phyloP scores from a whole-genome alignment of 202 grass and related monocot species.

The Setaria viridis region DNA sequence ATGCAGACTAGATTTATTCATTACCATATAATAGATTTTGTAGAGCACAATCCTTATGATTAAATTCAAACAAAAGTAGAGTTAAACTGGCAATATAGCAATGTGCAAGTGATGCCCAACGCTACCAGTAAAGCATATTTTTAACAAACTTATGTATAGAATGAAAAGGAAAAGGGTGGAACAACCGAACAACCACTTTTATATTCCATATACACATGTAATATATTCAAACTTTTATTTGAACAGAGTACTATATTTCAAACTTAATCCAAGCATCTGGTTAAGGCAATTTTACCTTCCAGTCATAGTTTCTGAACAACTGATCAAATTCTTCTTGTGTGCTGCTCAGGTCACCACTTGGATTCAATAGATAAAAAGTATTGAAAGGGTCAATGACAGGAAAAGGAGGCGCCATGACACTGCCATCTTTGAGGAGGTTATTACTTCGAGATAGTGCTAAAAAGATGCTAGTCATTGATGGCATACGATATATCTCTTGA shows the following conservation, averaged over 20 bases:
- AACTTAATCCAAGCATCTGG: too few relatives aligned
- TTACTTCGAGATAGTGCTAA: constrained; percentile 62
- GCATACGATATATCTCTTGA: constrained; percentile 97
- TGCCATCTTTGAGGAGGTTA: constrained; percentile 44
- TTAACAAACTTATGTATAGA: constrained; percentile 15
- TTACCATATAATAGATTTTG: too few relatives aligned
- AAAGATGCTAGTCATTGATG: constrained; percentile 69
- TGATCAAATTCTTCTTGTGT: constrained; percentile 78
- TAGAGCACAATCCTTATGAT: too few relatives aligned
- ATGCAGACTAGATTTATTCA: too few relatives aligned
- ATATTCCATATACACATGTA: neutral
- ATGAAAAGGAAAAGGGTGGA: neutral
- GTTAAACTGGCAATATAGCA: too few relatives aligned
- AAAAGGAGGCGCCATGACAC: constrained; percentile 43
- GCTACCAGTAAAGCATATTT: constrained; percentile 21
- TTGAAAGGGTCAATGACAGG: constrained; percentile 72
- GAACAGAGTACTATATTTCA: neutral
- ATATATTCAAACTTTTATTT: constrained; percentile 12
- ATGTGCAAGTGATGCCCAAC: constrained; percentile 18
- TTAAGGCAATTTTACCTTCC: constrained; percentile 60
- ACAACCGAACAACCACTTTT: too few relatives aligned
- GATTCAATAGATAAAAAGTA: constrained; percentile 85
- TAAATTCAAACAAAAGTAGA: too few relatives aligned
- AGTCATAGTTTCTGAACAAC: constrained; percentile 70
- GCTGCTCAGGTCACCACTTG: constrained; percentile 73